These are phyloP conservation scores for Zygosaccharomyces pseudobailii DNA, from an alignment of 1,139 yeast genomes.

Conservation along the genomic window DNA sequence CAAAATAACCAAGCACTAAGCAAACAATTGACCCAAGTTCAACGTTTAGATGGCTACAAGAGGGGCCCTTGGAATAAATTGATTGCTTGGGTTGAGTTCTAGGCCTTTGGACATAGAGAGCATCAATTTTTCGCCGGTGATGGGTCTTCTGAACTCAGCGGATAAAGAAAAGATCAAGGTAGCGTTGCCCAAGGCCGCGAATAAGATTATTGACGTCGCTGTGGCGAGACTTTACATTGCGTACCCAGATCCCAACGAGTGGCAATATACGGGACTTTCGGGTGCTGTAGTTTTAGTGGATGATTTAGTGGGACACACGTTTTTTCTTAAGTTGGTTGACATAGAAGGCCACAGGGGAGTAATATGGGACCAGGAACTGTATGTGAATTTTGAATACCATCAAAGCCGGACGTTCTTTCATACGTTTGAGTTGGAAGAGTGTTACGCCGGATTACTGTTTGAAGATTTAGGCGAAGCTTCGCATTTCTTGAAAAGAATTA, in stretches of 20 bases:
- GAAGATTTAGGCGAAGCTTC: slow-evolving; percentile 88
- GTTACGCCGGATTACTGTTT: slow-evolving; percentile 81
- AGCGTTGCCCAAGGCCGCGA: slow-evolving; percentile 80
- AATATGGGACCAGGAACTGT: slow-evolving; percentile 94
- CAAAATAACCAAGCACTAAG: slow-evolving; percentile 1
- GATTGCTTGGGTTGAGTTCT: background rate
- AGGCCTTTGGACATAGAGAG: background rate
- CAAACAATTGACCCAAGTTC: background rate
- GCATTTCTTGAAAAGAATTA: slow-evolving; percentile 73
- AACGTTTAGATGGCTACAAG: background rate
- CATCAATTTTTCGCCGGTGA: slow-evolving; percentile 19
- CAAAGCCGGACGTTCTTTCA: slow-evolving; percentile 96
- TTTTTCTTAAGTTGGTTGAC: slow-evolving; percentile 83
- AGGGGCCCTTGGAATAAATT: background rate
- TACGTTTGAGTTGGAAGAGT: slow-evolving; percentile 87
- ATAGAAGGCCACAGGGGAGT: slow-evolving; percentile 79
- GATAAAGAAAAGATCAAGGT: slow-evolving; percentile 89
- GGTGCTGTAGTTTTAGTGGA: slow-evolving; percentile 89
- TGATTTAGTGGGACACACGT: slow-evolving; percentile 91
- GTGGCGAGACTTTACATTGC: slow-evolving; percentile 88
- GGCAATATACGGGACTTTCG: slow-evolving; percentile 84
- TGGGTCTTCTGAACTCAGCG: slow-evolving; percentile 59
- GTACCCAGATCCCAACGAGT: slow-evolving; percentile 71
- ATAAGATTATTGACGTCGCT: slow-evolving; percentile 85
- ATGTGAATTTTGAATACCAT: slow-evolving; percentile 78